These are phyloP conservation scores for Clonostachys rosea DNA, from an alignment of 2,329 filamentous ascomycete genomes.

Conservation along the genomic window DNA sequence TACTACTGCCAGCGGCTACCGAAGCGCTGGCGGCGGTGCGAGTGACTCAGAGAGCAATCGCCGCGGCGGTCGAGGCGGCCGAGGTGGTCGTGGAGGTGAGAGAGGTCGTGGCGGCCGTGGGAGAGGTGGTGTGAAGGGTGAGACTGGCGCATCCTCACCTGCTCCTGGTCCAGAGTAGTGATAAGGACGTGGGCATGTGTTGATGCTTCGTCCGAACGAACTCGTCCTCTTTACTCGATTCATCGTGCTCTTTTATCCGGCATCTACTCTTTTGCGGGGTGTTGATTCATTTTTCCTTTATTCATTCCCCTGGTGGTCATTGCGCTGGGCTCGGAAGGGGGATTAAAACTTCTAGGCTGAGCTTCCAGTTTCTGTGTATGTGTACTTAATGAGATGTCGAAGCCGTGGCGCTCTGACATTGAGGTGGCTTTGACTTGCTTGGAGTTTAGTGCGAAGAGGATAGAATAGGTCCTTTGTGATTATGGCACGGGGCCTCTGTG, in stretches of 20 bases:
- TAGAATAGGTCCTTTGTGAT: constrained; percentile 7
- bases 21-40: constrained; percentile 76
- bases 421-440: constrained; percentile 22
- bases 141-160: constrained; percentile 49
- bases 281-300: too few species aligned
- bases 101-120: constrained; percentile 53
- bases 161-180: constrained; percentile 36
- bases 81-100: constrained; percentile 54
- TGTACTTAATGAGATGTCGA: constrained; percentile 30
- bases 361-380: constrained; percentile 17
- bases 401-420: constrained; percentile 15
- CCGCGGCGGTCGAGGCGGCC: constrained; percentile 49
- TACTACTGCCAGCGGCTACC: constrained; percentile 66
- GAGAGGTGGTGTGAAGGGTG: constrained; percentile 53
- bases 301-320: too few species aligned
- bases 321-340: not conserved
- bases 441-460: constrained; percentile 22
- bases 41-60: constrained; percentile 60
- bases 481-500: not conserved
- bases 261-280: too few species aligned
- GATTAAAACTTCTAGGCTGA: not conserved
- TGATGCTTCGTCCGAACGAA: too few species aligned
- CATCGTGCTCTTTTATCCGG: too few species aligned
- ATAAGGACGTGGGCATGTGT: not conserved
- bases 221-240: too few species aligned